Evolutionary conservation across 768 basidiomycete genomes (phyloP).

Genomic region (Pleurotus djamor): DNA sequence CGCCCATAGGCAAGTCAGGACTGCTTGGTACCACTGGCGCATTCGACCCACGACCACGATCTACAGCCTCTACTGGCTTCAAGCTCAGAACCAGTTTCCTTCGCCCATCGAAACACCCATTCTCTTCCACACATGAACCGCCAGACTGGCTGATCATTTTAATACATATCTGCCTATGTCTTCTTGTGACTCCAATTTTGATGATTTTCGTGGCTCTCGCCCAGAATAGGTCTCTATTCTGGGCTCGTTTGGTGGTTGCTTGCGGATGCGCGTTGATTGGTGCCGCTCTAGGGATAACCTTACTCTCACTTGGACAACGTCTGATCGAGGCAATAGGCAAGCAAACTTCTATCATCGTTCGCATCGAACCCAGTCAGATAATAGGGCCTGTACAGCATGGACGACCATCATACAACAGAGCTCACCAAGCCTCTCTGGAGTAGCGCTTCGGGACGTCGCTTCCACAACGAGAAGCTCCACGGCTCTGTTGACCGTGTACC

Average conservation of each 20-base stretch:
- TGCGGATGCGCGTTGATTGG: constrained; percentile 29
- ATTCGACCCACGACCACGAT: too few relatives aligned
- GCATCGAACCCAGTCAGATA: neutral
- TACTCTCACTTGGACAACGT: neutral
- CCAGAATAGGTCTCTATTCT: constrained; percentile 25
- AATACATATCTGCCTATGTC: neutral
- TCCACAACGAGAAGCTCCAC: neutral
- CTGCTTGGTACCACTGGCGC: too few relatives aligned
- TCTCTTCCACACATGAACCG: neutral
- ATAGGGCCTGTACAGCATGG: neutral
- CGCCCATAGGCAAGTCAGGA: too few relatives aligned
- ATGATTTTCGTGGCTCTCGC: neutral
- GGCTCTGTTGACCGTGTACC: neutral
- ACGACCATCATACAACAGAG: neutral
- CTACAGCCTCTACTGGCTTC: too few relatives aligned
- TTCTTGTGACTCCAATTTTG: neutral
- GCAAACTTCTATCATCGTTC: neutral
- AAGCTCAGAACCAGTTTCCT: neutral
- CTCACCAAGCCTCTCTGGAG: neutral
- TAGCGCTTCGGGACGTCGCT: neutral
- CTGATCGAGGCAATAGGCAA: neutral
- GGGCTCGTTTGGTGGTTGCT: constrained; percentile 33
- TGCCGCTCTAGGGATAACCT: constrained; percentile 9
- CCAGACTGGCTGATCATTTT: neutral
- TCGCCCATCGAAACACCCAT: neutral